Evolutionary conservation across 108 stramenopile genomes (phyloP), one percentile per base, ranked within the genome.

Genomic region (Pseudonitzschia delicatissima): DNA sequence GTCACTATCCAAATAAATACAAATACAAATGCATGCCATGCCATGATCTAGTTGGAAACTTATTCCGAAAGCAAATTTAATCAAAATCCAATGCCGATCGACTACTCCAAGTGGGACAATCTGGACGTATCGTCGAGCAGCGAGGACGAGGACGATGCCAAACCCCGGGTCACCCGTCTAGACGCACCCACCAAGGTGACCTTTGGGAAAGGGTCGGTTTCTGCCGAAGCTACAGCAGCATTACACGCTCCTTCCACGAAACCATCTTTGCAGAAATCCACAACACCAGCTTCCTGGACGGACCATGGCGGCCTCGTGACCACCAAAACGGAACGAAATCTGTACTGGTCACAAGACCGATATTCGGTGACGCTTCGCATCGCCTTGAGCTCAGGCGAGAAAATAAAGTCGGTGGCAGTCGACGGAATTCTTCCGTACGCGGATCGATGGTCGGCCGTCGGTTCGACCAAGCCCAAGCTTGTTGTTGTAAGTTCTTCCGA

Each of bases 31-130:
- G n/a, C n/a, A n/a, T n/a, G n/a, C n/a, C n/a, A n/a, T n/a, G n/a
- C n/a, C n/a, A n/a, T n/a, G n/a, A n/a, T n/a, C n/a, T n/a, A n/a
- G n/a, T n/a, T n/a, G n/a, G n/a, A n/a, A n/a, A n/a, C n/a, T n/a
- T n/a, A n/a, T n/a, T n/a, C n/a, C n/a, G n/a, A n/a, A n/a, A n/a
- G n/a, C n/a, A n/a, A n/a, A n/a, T n/a, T n/a, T n/a, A n/a, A n/a
- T n/a, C n/a, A n/a, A n/a, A n/a, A n/a, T n/a, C 20, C 47, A n/a
- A 48, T 23, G 47, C 47, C 21, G 13, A 78, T 77, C 44, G 77
- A 82, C 39, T 82, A 82, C 42, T 82, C 81, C 45, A 82, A 82
- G 67, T 82, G 81, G 81, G 81, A 82, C 47, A 15, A 72, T 44
- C 29, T 82, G 31, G 71, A 72, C 47, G 81, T 71, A 2, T 64